Conservation (phyloP, 1,284 basidiomycete genomes). For the Rhodotorula sp. region DNA sequence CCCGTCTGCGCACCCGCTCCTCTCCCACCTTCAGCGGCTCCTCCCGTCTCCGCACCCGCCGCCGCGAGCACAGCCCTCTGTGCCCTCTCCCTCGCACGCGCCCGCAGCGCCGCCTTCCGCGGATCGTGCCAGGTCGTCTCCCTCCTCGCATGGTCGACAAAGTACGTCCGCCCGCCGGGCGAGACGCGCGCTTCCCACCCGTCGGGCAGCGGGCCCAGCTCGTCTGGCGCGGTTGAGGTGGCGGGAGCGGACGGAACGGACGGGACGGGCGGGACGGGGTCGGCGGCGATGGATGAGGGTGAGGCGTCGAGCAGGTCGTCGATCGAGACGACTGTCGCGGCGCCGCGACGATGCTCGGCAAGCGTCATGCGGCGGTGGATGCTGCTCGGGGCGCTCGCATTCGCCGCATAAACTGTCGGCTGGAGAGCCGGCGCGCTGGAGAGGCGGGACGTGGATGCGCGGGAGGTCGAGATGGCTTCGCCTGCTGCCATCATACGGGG, state of each 20-base stretch:
- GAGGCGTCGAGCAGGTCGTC: constrained; percentile 31
- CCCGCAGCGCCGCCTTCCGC: constrained; percentile 11
- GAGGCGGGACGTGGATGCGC: too few relatives aligned
- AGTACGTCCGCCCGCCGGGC: constrained; percentile 33
- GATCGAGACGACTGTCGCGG: constrained; percentile 12
- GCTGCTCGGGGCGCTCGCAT: not conserved
- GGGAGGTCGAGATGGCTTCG: too few relatives aligned
- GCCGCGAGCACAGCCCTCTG: constrained; percentile 1
- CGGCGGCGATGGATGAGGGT: not conserved
- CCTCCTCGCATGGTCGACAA: constrained; percentile 33
- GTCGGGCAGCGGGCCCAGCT: constrained; percentile 24
- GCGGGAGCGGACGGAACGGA: not conserved
- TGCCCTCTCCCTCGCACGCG: not conserved
- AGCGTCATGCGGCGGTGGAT: constrained; percentile 33
- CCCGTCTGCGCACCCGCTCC: not conserved
- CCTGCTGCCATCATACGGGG: too few relatives aligned
- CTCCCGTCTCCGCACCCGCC: not conserved
- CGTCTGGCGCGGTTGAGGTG: not conserved
- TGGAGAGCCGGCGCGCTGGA: too few relatives aligned
- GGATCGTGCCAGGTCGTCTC: constrained; percentile 39
- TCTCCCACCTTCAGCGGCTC: not conserved
- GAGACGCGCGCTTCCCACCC: constrained; percentile 30
- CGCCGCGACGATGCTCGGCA: constrained; percentile 32
- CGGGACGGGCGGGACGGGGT: not conserved
- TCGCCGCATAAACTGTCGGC: too few relatives aligned